Conservation (phyloP, 73 alveolate genomes). For the Halteria grandinella region DNA sequence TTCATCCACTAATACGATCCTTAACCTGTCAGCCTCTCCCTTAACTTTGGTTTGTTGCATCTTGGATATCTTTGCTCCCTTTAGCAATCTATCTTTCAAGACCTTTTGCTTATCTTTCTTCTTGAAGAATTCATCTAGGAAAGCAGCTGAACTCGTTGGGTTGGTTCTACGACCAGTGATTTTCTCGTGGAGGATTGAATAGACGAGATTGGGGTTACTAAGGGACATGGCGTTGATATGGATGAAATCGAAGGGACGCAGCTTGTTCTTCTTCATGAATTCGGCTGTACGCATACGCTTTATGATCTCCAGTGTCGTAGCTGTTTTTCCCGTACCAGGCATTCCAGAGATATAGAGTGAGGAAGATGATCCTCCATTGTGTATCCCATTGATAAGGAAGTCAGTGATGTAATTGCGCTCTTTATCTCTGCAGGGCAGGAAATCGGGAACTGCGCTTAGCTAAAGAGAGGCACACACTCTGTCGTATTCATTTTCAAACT, state of each 20-base stretch:
- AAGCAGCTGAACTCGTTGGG: constrained; percentile 66
- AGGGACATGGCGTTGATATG: constrained; percentile 69
- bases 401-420: constrained; percentile 70
- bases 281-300: background rate
- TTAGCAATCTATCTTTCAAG: constrained; percentile 25
- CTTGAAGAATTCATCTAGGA: constrained; percentile 61
- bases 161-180: constrained; percentile 66
- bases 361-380: constrained; percentile 59
- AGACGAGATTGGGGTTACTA: constrained; percentile 59
- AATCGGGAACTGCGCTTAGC: constrained; percentile 65
- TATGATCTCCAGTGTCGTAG: constrained; percentile 76
- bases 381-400: constrained; percentile 66
- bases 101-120: constrained; percentile 43
- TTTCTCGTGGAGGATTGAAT: constrained; percentile 58
- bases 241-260: constrained; percentile 46
- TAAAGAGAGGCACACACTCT: constrained; percentile 48
- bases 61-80: constrained; percentile 40
- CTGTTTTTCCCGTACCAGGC: constrained; percentile 98
- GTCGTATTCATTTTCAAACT: constrained; percentile 34
- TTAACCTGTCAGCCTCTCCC: constrained; percentile 38
- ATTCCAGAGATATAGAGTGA: constrained; percentile 88
- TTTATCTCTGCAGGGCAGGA: constrained; percentile 83
- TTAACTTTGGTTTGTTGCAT: constrained; percentile 10
- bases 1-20: constrained; percentile 89
- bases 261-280: constrained; percentile 12